Evolutionary conservation across 1,284 basidiomycete species (phyloP).

Genomic region (Cerrena zonata): DNA sequence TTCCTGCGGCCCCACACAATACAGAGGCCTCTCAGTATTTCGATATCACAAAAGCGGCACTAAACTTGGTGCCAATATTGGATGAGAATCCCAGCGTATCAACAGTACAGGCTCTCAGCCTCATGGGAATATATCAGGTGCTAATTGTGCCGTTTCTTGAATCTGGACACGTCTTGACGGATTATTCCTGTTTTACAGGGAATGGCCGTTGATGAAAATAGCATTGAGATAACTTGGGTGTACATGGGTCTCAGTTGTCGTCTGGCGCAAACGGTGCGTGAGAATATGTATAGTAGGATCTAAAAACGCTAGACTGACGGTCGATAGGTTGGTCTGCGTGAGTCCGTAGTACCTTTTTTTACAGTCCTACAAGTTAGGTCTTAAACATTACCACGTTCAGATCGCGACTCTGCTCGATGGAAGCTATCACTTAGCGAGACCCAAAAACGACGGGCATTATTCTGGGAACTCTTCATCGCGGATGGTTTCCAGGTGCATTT

Average conservation of each 20-base stretch:
- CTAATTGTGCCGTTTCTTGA: no score
- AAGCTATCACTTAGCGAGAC: conserved; percentile 33
- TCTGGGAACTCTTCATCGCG: conserved; percentile 43
- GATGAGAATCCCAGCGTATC: conserved; percentile 63
- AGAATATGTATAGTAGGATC: not conserved
- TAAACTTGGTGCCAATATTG: conserved; percentile 59
- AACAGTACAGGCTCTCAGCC: conserved; percentile 59
- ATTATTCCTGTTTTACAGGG: no score
- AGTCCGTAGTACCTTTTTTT: conserved; percentile 9
- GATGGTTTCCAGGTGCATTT: conserved; percentile 29
- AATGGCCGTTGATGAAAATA: conserved; percentile 32
- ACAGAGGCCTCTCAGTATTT: conserved; percentile 55
- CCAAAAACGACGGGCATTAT: conserved; percentile 38
- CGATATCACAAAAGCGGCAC: conserved; percentile 53
- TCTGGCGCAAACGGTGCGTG: conserved; percentile 32
- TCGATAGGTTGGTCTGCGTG: conserved; percentile 27
- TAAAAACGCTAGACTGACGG: not conserved
- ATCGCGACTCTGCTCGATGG: conserved; percentile 40
- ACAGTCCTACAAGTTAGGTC: no score
- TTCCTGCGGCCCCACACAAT: conserved; percentile 51
- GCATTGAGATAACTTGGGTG: conserved; percentile 32
- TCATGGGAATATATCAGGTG: conserved; percentile 68
- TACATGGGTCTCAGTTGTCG: conserved; percentile 29
- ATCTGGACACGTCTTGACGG: no score
- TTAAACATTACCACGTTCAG: conserved; percentile 17